Evolutionary conservation across 352 stramenopile species (phyloP).

Genomic region (Globisporangium irregulare): DNA sequence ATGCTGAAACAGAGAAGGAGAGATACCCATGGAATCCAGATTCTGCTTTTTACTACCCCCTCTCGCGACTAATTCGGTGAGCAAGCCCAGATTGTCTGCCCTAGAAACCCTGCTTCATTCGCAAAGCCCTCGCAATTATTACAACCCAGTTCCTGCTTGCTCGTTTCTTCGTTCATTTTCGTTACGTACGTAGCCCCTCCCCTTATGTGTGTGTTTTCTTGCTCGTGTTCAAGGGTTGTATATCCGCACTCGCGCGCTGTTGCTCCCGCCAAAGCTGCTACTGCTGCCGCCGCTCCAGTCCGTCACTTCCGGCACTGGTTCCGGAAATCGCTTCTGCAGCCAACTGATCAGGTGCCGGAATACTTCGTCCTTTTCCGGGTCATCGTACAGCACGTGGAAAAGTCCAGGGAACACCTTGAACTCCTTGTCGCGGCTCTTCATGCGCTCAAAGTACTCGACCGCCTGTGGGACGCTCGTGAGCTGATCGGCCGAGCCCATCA

Average conservation of each 20-base stretch:
- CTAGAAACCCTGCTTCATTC: neutral
- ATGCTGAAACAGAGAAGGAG: too few relatives aligned
- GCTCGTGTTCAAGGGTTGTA: neutral
- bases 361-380: conserved; percentile 22
- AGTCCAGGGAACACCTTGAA: conserved; percentile 31
- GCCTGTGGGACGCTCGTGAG: conserved; percentile 23
- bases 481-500: conserved; percentile 31
- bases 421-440: conserved; percentile 32
- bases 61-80: neutral
- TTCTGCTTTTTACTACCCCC: too few relatives aligned
- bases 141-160: neutral
- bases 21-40: too few relatives aligned
- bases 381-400: conserved; percentile 38
- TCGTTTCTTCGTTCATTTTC: neutral
- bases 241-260: neutral
- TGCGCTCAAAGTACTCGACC: conserved; percentile 16
- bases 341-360: conserved; percentile 2
- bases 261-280: neutral
- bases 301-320: neutral
- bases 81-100: neutral
- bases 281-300: neutral
- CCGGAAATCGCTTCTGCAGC: neutral
- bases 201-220: neutral
- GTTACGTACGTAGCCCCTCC: too few relatives aligned
- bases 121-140: neutral